These are phyloP conservation scores for Pseudocohnilembus persalinus DNA, from an alignment of 169 alveolate species.

Conservation along the genomic window DNA sequence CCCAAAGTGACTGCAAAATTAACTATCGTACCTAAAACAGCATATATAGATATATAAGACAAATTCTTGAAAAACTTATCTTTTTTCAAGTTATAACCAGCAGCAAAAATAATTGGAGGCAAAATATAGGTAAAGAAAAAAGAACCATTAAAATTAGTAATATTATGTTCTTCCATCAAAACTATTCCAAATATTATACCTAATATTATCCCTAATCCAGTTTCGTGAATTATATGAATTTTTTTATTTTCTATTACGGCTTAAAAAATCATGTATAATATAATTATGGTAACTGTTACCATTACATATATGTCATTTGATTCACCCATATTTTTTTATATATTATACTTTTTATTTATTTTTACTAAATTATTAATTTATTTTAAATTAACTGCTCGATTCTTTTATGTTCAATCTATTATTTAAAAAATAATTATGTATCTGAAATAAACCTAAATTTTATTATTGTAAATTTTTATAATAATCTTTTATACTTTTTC, in stretches of 20 bases:
- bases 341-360: no score
- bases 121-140: constrained; percentile 67
- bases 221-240: constrained; percentile 38
- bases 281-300: not conserved
- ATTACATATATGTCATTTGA: not conserved
- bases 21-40: constrained; percentile 66
- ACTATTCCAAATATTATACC: constrained; percentile 36
- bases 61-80: constrained; percentile 67
- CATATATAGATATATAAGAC: constrained; percentile 58
- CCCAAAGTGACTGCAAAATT: constrained; percentile 42
- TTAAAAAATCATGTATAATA: not conserved
- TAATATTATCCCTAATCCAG: constrained; percentile 45
- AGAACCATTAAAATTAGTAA: constrained; percentile 59
- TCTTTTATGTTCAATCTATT: no score
- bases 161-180: not conserved
- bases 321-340: no score
- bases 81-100: constrained; percentile 75
- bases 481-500: no score
- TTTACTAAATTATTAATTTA: no score
- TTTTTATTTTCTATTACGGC: constrained; percentile 18
- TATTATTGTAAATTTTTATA: no score
- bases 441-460: no score
- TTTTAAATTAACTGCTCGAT: no score
- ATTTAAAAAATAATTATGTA: no score
- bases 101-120: constrained; percentile 76